Evolutionary conservation across 2,329 filamentous ascomycete species (phyloP), one percentile per base, ranked within the genome.

Genomic region (Neocucurbitaria cava): DNA sequence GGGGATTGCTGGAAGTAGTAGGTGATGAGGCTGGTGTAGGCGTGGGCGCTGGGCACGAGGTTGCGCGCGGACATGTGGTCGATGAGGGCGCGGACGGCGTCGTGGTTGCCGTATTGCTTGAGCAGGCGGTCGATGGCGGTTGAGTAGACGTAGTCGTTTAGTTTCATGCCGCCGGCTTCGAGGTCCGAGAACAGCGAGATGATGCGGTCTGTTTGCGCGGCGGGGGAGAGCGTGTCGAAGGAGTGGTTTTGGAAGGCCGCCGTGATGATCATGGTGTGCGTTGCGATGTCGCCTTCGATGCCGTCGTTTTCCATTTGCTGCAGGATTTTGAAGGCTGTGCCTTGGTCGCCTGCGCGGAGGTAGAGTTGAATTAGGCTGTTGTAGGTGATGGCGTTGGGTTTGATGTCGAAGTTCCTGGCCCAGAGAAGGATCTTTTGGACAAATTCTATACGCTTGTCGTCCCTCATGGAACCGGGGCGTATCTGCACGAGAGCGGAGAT

Each of bases 1-100:
- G 85, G 85, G 1, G 76, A 57, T 46, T 80, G 81, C 8, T 79
- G 66, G 69, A 93, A 89, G 69, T 88, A 88, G 69, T 89, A 81
- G 41, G 88, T 84, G 41, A 90, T 78, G 18, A 95, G 82, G 66
- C 88, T 89, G 21, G 90, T 93, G 77, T 90, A 90, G 66, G 92
- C 89, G 63, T 91, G 83, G 1, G 85, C 75, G 3, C 84, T 84
- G 2, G 86, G 81, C 43, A 81, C 70, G 39, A 88, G 66, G 18
- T 82, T 82, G 21, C 79, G 76, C 5, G 67, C 62, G 46, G 77
- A 76, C 82, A 95, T 89, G 71, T 89, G 84, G 1, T 78, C 74
- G 39, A 92, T 80, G 7, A 94, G 81, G 1, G 81, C 81, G 40
- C 83, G 81, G 13, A 90, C 82, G 50, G 86, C 84, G 1, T 61